A percentile compares a stretch with the other conserved stretches of the same genome.
phyloP scores from a whole-genome alignment of 768 basidiomycete genomes.

The Tulasnella sp. region DNA sequence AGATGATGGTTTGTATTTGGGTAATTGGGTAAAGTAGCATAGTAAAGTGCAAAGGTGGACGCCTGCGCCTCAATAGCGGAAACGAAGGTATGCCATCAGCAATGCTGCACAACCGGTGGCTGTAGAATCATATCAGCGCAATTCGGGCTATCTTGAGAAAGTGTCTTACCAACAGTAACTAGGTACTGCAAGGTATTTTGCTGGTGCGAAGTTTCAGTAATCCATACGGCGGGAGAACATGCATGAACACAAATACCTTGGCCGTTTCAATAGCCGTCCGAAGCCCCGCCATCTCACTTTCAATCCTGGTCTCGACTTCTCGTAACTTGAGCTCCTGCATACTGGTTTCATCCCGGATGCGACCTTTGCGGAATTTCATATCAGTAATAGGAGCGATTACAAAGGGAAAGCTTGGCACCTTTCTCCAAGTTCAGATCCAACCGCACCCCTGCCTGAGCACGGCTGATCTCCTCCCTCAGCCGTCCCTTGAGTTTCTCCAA shows the following conservation, averaged over 20 bases:
- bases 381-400: not conserved
- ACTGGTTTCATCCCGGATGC: constrained; percentile 85
- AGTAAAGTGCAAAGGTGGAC: not conserved
- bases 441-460: constrained; percentile 86
- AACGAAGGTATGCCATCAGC: constrained; percentile 78
- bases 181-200: constrained; percentile 61
- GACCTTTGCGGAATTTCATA: constrained; percentile 31
- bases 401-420: constrained; percentile 20
- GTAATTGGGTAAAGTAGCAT: not conserved
- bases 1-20: not conserved
- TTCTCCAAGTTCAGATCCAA: constrained; percentile 95
- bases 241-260: constrained; percentile 38
- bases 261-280: constrained; percentile 75
- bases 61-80: constrained; percentile 24
- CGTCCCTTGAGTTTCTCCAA: constrained; percentile 92
- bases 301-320: constrained; percentile 94
- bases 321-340: constrained; percentile 92
- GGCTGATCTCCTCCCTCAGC: constrained; percentile 78
- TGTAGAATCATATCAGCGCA: constrained; percentile 23
- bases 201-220: constrained; percentile 12
- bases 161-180: constrained; percentile 63
- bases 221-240: not conserved
- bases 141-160: not conserved
- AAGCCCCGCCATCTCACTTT: constrained; percentile 84
- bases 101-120: constrained; percentile 79